Percentiles rank a stretch among this genome's conserved stretches.
Evolutionary conservation across 2,329 filamentous ascomycete species (phyloP).

Genomic region (Calonectria pseudoturangicola): DNA sequence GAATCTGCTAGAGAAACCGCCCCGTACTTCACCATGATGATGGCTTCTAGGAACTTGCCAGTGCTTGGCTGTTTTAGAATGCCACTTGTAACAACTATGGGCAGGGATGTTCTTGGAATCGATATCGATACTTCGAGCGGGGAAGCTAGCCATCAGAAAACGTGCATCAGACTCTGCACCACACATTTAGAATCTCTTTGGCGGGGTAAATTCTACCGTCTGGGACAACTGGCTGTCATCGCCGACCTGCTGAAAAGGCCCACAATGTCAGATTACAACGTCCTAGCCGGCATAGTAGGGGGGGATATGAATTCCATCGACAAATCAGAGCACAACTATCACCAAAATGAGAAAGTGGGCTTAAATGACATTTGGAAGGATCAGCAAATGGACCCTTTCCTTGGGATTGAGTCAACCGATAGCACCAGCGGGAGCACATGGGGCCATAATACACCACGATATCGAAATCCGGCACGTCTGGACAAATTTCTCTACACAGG

Average conservation of each 20-base stretch:
- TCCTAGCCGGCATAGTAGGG: constrained; percentile 30
- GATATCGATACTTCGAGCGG: constrained; percentile 18
- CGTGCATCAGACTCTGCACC: constrained; percentile 29
- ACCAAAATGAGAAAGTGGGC: background rate
- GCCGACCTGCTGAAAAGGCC: constrained; percentile 23
- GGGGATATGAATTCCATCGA: constrained; percentile 40
- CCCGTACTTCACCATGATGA: constrained; percentile 34
- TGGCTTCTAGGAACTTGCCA: constrained; percentile 27
- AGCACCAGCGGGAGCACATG: background rate
- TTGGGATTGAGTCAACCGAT: background rate
- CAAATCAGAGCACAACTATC: constrained; percentile 21
- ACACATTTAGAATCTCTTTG: constrained; percentile 38
- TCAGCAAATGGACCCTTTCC: background rate
- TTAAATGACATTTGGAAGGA: constrained; percentile 31
- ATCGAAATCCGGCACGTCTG: constrained; percentile 1
- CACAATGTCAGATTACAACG: background rate
- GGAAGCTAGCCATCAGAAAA: background rate
- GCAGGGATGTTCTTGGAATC: constrained; percentile 28
- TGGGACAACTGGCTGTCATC: constrained; percentile 27
- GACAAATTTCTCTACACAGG: constrained; percentile 38
- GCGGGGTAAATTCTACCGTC: constrained; percentile 15
- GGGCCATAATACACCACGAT: background rate
- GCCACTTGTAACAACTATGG: constrained; percentile 28
- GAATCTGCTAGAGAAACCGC: background rate
- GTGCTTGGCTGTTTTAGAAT: constrained; percentile 31